phyloP scores from a whole-genome alignment of 169 alveolate genomes.

The Theileria annulata region DNA sequence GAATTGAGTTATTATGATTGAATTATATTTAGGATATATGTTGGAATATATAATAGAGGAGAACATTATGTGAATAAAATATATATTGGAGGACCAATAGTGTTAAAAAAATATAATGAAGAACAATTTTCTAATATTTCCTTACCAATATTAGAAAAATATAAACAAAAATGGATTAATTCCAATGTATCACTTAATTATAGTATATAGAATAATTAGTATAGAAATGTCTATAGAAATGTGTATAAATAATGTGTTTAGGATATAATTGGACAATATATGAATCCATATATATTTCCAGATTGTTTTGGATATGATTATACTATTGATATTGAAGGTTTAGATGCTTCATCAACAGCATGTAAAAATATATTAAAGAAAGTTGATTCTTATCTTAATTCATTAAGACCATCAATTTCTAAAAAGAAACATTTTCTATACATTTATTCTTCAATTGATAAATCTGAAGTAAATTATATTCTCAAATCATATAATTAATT shows the following conservation, averaged over 20 bases:
- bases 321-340: conserved; percentile 44
- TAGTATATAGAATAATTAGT: no score
- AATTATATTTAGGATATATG: conserved; percentile 11
- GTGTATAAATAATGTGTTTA: conserved; percentile 48
- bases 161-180: conserved; percentile 53
- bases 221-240: conserved; percentile 41
- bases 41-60: conserved; percentile 49
- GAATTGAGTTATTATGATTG: no score
- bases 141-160: conserved; percentile 59
- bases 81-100: conserved; percentile 51
- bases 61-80: conserved; percentile 32
- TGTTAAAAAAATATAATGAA: conserved; percentile 52
- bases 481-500: conserved; percentile 46
- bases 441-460: conserved; percentile 67
- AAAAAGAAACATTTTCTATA: conserved; percentile 64
- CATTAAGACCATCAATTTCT: conserved; percentile 61
- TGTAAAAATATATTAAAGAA: conserved; percentile 62
- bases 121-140: conserved; percentile 58
- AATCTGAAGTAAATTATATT: conserved; percentile 58
- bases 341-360: conserved; percentile 50
- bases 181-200: conserved; percentile 15
- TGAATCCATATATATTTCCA: conserved; percentile 66
- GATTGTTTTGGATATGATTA: conserved; percentile 56
- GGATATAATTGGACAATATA: conserved; percentile 54
- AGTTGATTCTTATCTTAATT: conserved; percentile 51